Conservation (phyloP, 805 yeast species). For the Ogataea thermomethanolica region DNA sequence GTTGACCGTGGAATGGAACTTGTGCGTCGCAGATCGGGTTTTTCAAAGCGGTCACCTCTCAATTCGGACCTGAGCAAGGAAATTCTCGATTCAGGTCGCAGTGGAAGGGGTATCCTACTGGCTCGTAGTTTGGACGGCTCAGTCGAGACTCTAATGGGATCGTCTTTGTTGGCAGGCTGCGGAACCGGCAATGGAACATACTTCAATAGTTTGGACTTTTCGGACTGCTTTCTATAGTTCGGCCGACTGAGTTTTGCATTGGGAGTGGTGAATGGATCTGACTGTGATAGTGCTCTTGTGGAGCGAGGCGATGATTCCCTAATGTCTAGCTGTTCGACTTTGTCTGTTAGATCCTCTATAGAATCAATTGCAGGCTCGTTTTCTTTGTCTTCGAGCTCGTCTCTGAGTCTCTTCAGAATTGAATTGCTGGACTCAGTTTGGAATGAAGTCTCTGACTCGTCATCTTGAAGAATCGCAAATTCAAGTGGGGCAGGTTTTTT, state of each 20-base stretch:
- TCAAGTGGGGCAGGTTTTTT: conserved; percentile 15
- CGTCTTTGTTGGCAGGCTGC: conserved; percentile 17
- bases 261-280: conserved; percentile 34
- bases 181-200: conserved; percentile 30
- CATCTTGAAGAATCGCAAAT: conserved; percentile 15
- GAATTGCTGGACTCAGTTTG: conserved; percentile 16
- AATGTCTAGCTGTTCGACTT: conserved; percentile 1
- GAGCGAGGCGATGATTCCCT: neutral
- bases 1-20: conserved; percentile 8
- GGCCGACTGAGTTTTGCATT: conserved; percentile 17
- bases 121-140: conserved; percentile 1
- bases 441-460: conserved; percentile 2
- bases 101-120: conserved; percentile 29
- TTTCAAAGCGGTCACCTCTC: neutral
- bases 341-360: neutral
- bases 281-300: conserved; percentile 8
- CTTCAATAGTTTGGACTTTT: conserved; percentile 15
- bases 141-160: neutral
- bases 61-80: conserved; percentile 18
- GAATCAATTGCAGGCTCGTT: conserved; percentile 9
- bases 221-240: conserved; percentile 11
- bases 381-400: conserved; percentile 33
- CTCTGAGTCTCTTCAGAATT: conserved; percentile 29
- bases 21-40: conserved; percentile 1
- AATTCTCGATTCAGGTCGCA: conserved; percentile 25